Evolutionary conservation across 108 stramenopile genomes (phyloP).

Genomic region (Fragilaria crotonensis): DNA sequence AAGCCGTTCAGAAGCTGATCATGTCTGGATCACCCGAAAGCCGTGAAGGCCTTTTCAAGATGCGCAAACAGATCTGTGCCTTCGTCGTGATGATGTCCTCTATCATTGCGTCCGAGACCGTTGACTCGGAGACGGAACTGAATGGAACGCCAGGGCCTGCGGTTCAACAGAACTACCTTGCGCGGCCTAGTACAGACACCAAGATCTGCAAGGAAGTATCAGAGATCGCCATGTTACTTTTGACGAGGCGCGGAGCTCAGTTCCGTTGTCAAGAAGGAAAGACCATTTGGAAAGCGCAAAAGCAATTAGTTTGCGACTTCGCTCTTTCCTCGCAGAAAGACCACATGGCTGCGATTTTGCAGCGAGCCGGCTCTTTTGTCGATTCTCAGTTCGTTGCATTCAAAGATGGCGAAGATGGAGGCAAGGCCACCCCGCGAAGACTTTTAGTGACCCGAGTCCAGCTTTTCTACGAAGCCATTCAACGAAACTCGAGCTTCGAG

Average conservation of each 20-base stretch:
- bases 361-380: conserved; percentile 18
- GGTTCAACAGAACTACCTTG: conserved; percentile 14
- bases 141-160: conserved; percentile 13
- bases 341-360: conserved; percentile 40
- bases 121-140: conserved; percentile 25
- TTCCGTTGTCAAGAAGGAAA: conserved; percentile 53
- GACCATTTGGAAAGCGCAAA: conserved; percentile 78
- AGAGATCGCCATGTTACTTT: conserved; percentile 58
- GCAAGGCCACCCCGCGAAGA: conserved; percentile 63
- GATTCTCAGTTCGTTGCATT: conserved; percentile 25
- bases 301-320: conserved; percentile 63
- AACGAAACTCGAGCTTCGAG: conserved; percentile 68
- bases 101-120: conserved; percentile 63
- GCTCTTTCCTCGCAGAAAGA: conserved; percentile 49
- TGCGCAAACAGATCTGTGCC: conserved; percentile 39
- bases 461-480: conserved; percentile 54
- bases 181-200: conserved; percentile 52
- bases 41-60: conserved; percentile 22
- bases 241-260: conserved; percentile 64
- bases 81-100: conserved; percentile 43
- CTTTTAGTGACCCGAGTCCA: conserved; percentile 68
- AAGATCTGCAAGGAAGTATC: conserved; percentile 77
- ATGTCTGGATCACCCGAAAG: conserved; percentile 30
- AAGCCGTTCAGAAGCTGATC: conserved; percentile 47
- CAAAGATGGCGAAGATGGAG: conserved; percentile 84